Percentiles rank a stretch among this genome's conserved stretches.
These are phyloP conservation scores for Paecilomyces sp. DNA, from an alignment of 2,329 filamentous ascomycete genomes.

Conservation along the genomic window DNA sequence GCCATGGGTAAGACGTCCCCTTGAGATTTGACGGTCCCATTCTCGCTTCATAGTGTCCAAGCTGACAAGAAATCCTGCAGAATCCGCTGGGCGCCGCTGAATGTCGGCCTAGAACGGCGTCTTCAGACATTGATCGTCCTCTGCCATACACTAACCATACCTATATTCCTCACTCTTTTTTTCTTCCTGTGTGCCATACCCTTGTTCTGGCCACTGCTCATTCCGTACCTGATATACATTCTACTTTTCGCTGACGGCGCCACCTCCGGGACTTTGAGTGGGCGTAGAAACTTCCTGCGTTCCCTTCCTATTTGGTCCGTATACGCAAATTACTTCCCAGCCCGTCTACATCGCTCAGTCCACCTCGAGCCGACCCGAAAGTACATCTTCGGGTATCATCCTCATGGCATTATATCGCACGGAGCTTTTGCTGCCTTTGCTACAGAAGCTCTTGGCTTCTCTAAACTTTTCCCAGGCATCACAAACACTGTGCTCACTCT, in stretches of 20 bases:
- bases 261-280: slow-evolving; percentile 65
- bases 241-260: slow-evolving; percentile 67
- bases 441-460: slow-evolving; percentile 83
- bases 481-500: slow-evolving; percentile 89
- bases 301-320: slow-evolving; percentile 72
- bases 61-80: slow-evolving; percentile 25
- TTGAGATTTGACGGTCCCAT: neutral
- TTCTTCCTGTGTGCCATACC: slow-evolving; percentile 89
- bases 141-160: slow-evolving; percentile 64
- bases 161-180: slow-evolving; percentile 68
- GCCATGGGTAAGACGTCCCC: neutral
- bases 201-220: slow-evolving; percentile 73
- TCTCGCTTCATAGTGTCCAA: neutral
- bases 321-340: slow-evolving; percentile 90
- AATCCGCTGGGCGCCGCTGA: slow-evolving; percentile 78
- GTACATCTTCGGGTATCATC: slow-evolving; percentile 96
- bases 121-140: slow-evolving; percentile 73
- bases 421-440: slow-evolving; percentile 90
- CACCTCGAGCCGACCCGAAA: slow-evolving; percentile 73
- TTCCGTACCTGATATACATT: slow-evolving; percentile 77
- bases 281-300: slow-evolving; percentile 69
- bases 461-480: slow-evolving; percentile 84
- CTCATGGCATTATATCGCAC: slow-evolving; percentile 94
- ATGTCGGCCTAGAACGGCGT: slow-evolving; percentile 62
- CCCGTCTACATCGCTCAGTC: slow-evolving; percentile 75